Evolutionary conservation across 805 yeast genomes (phyloP).

Genomic region (Metschnikowia lunata): DNA sequence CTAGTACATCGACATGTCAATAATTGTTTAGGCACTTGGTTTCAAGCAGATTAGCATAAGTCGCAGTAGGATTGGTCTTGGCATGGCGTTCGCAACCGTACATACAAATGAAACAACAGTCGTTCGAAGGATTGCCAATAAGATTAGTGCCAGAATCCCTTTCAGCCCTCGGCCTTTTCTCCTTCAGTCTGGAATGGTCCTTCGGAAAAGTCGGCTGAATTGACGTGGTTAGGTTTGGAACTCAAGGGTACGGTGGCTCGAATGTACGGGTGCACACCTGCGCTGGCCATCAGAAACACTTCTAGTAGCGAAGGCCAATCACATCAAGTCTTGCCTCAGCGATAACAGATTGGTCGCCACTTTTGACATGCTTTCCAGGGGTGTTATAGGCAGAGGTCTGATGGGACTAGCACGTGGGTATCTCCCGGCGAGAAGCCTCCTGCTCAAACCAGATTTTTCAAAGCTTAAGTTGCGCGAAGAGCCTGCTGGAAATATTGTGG

Average conservation of each 20-base stretch:
- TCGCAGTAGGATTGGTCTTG: too few relatives aligned
- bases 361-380: slow-evolving; percentile 8
- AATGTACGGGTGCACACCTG: slow-evolving; percentile 6
- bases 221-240: too few relatives aligned
- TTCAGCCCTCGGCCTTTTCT: too few relatives aligned
- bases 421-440: slow-evolving; percentile 12
- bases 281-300: neutral
- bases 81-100: too few relatives aligned
- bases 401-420: slow-evolving; percentile 7
- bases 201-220: too few relatives aligned
- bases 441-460: slow-evolving; percentile 43
- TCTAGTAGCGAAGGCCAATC: neutral
- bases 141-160: too few relatives aligned
- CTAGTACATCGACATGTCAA: too few relatives aligned
- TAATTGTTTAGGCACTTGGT: too few relatives aligned
- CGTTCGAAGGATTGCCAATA: too few relatives aligned
- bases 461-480: slow-evolving; percentile 58
- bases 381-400: slow-evolving; percentile 8
- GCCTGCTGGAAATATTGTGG: slow-evolving; percentile 86
- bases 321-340: neutral
- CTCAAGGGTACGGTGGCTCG: neutral
- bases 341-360: neutral
- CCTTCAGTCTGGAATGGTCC: too few relatives aligned
- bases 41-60: too few relatives aligned
- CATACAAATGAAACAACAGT: too few relatives aligned